Evolutionary conservation across 2,329 filamentous ascomycete genomes (phyloP).

Genomic region (Sclerotinia minor): DNA sequence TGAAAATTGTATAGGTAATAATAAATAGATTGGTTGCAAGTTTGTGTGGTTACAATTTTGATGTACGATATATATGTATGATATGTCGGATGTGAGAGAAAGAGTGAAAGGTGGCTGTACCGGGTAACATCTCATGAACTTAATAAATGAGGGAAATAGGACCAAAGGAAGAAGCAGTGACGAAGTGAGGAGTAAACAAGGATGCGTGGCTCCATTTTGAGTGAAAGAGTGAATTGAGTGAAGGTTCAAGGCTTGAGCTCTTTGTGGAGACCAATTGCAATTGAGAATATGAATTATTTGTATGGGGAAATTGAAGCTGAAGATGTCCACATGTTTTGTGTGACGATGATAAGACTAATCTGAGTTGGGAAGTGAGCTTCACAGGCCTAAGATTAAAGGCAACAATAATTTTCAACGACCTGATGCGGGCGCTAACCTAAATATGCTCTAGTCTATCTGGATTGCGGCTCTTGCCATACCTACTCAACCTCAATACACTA

Average conservation of each 20-base stretch:
- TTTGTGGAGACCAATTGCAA: constrained; percentile 14
- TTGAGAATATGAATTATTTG: neutral
- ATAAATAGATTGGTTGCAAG: neutral
- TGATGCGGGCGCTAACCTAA: neutral
- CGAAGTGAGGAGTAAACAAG: constrained; percentile 10
- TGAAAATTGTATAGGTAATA: neutral
- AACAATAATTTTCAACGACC: rapidly evolving
- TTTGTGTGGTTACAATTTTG: constrained; percentile 11
- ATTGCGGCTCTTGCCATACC: constrained; percentile 10
- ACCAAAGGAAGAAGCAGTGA: constrained; percentile 5
- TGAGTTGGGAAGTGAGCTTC: neutral
- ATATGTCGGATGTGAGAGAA: neutral
- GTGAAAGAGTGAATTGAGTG: neutral
- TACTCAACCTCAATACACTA: constrained; percentile 12
- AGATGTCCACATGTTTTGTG: neutral
- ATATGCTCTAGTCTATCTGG: neutral
- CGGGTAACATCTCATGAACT: neutral
- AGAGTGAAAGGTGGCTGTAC: neutral
- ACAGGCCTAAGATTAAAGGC: neutral
- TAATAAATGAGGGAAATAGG: neutral
- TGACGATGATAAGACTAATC: neutral
- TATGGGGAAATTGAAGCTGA: constrained; percentile 9
- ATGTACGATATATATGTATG: neutral
- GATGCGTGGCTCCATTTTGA: constrained; percentile 18
- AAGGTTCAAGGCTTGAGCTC: neutral